Evolutionary conservation across 2,329 filamentous ascomycete genomes (phyloP), one percentile per base, ranked within the genome.

Genomic region (Cordyceps tenuipes): DNA sequence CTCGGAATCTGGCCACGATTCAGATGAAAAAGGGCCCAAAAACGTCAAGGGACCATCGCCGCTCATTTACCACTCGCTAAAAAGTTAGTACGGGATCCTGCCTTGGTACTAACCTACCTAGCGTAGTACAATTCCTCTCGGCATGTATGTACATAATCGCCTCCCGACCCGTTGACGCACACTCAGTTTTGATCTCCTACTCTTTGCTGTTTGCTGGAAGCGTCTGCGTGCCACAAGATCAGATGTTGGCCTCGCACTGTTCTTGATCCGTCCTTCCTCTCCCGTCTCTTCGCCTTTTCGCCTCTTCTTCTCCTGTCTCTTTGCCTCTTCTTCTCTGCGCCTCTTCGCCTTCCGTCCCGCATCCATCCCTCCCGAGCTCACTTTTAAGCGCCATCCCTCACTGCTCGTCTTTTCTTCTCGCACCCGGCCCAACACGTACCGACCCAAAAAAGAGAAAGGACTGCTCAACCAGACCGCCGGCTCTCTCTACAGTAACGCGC

Each of bases 151-250:
- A 54, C 13, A 44, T 54, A 34, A 54, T 54, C 31, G 44, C 39
- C 52, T 55, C 12, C 17, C 36, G 19, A 12, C 12, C 26, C 50
- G n/a, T 43, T 17, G 52, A 46, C 39, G n/a, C 26, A 7, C 29
- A 29, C 44, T 10, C 13, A 44, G n/a, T 19, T 17, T 44, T n/a
- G 9, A 36, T 5, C 10, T 29, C 4, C 15, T 56, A 5, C 4
- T 57, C 41, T 41, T 57, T 49, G 19, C 34, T 57, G 29, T 49
- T 29, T 57, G 54, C 19, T 49, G 19, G n/a, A 44, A 55, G n/a
- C 53, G 10, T 19, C 47, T 29, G 44, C 44, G 43, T 48, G 21
- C 44, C 17, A 43, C 39, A 8, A 49, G 21, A 15, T 17, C 44
- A 19, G 10, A 41, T 49, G 8, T 31, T 26, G 15, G 8, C 9